Evolutionary conservation across 805 yeast genomes (phyloP).

Genomic region (Torulaspora maleeae): DNA sequence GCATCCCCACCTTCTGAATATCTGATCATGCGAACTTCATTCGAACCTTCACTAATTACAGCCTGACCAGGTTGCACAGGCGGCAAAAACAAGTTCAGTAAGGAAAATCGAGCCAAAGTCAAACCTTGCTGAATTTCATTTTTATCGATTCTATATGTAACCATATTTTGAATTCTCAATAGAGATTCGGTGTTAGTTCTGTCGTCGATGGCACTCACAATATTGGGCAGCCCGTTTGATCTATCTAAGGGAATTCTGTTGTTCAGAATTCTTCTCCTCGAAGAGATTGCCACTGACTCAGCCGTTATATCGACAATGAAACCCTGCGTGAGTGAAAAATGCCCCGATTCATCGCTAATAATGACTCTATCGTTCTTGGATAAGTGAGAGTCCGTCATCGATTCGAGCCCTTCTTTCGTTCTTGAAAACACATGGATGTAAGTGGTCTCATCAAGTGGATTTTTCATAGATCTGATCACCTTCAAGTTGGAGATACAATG

Average conservation of each 20-base stretch:
- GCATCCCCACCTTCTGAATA: constrained; percentile 37
- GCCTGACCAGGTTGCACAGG: constrained; percentile 33
- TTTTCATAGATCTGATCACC: constrained; percentile 33
- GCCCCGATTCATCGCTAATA: constrained; percentile 76
- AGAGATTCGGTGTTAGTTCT: constrained; percentile 9
- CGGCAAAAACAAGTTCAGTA: constrained; percentile 59
- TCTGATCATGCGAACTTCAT: constrained; percentile 15
- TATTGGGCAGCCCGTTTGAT: constrained; percentile 2
- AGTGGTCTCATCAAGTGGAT: constrained; percentile 19
- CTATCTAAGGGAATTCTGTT: constrained; percentile 20
- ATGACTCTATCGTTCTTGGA: constrained; percentile 57
- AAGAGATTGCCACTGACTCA: constrained; percentile 44
- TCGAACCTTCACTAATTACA: constrained; percentile 17
- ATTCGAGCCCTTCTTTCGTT: constrained; percentile 17
- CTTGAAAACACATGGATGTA: constrained; percentile 51
- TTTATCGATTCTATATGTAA: constrained; percentile 64
- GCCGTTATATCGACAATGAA: constrained; percentile 43
- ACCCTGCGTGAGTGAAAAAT: constrained; percentile 68
- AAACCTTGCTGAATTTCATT: constrained; percentile 74
- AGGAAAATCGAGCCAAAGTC: constrained; percentile 69
- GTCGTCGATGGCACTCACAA: constrained; percentile 19
- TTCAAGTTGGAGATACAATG: constrained; percentile 50
- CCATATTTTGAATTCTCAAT: constrained; percentile 35
- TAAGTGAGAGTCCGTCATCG: constrained; percentile 44
- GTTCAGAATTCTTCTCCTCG: constrained; percentile 49